phyloP scores from a whole-genome alignment of 768 basidiomycete species.

The Tremella fuciformis region DNA sequence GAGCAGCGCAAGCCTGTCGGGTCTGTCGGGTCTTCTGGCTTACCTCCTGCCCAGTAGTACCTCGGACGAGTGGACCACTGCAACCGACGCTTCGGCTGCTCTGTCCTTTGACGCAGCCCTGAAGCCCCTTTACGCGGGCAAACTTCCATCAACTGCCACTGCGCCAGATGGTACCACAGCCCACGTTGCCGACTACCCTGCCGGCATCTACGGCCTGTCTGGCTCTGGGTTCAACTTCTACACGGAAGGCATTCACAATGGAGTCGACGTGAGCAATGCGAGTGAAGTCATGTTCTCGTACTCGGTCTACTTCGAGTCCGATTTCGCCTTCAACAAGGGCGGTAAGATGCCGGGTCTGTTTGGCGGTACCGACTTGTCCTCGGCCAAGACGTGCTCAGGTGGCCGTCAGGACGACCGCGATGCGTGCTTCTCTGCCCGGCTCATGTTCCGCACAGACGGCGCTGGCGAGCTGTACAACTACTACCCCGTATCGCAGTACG shows the following conservation, averaged over 20 bases:
- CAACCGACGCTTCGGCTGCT: constrained; percentile 11
- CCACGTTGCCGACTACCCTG: constrained; percentile 33
- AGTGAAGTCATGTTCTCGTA: constrained; percentile 70
- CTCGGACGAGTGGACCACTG: constrained; percentile 14
- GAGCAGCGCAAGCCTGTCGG: not conserved
- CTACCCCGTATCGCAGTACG: constrained; percentile 61
- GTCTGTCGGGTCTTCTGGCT: not conserved
- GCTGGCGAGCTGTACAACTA: constrained; percentile 70
- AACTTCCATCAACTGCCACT: constrained; percentile 25
- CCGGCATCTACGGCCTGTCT: constrained; percentile 21
- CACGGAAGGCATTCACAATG: constrained; percentile 61
- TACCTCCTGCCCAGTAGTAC: constrained; percentile 9
- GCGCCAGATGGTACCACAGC: constrained; percentile 44
- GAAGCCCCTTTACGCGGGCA: constrained; percentile 39
- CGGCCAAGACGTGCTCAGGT: constrained; percentile 63
- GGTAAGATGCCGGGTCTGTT: constrained; percentile 69
- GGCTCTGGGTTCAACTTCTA: constrained; percentile 66
- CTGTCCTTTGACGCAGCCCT: constrained; percentile 26
- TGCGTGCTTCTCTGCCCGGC: constrained; percentile 63
- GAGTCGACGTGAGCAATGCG: constrained; percentile 59
- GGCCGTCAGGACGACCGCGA: constrained; percentile 61
- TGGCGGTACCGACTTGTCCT: constrained; percentile 59
- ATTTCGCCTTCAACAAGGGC: constrained; percentile 65
- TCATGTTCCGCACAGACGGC: constrained; percentile 68
- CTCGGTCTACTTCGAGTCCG: constrained; percentile 63